Evolutionary conservation across 2,329 filamentous ascomycete genomes (phyloP).

Genomic region (Sclerotinia spermophila): DNA sequence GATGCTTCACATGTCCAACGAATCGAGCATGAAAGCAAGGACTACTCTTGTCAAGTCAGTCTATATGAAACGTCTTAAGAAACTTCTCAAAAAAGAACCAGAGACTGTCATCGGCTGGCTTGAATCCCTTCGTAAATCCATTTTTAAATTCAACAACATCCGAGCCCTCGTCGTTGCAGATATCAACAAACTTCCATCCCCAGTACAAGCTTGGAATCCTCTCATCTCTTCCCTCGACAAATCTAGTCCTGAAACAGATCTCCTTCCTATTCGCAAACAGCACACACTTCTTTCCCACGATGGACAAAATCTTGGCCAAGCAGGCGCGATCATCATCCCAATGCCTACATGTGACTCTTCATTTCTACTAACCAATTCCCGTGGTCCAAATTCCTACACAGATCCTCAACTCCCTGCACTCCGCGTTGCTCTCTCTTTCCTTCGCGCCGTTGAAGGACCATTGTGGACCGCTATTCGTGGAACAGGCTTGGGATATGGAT

Average conservation of each 20-base stretch:
- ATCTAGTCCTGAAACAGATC: conserved; percentile 44
- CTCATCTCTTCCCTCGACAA: conserved; percentile 44
- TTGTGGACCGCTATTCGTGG: conserved; percentile 92
- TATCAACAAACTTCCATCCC: conserved; percentile 67
- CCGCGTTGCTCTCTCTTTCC: conserved; percentile 83
- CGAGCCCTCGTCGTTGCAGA: conserved; percentile 82
- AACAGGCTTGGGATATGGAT: conserved; percentile 88
- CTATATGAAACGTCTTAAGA: conserved; percentile 82
- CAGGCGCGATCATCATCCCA: conserved; percentile 74
- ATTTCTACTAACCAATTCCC: conserved; percentile 72
- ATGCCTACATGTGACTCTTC: conserved; percentile 93
- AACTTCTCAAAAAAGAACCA: conserved; percentile 73
- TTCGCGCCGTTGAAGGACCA: conserved; percentile 90
- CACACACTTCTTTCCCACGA: conserved; percentile 69
- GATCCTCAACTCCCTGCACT: conserved; percentile 79
- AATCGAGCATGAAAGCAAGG: conserved; percentile 72
- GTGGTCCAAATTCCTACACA: conserved; percentile 69
- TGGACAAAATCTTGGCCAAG: conserved; percentile 69
- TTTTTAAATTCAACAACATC: conserved; percentile 83
- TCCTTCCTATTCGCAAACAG: conserved; percentile 68
- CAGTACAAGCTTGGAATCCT: conserved; percentile 74
- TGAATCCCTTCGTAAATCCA: conserved; percentile 66
- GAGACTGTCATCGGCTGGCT: conserved; percentile 73
- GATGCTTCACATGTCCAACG: conserved; percentile 75
- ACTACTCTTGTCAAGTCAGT: conserved; percentile 81